A percentile compares a stretch with the other conserved stretches of the same genome.
phyloP scores from a whole-genome alignment of 2,329 filamentous ascomycete genomes.

The Thielaviopsis musarum region DNA sequence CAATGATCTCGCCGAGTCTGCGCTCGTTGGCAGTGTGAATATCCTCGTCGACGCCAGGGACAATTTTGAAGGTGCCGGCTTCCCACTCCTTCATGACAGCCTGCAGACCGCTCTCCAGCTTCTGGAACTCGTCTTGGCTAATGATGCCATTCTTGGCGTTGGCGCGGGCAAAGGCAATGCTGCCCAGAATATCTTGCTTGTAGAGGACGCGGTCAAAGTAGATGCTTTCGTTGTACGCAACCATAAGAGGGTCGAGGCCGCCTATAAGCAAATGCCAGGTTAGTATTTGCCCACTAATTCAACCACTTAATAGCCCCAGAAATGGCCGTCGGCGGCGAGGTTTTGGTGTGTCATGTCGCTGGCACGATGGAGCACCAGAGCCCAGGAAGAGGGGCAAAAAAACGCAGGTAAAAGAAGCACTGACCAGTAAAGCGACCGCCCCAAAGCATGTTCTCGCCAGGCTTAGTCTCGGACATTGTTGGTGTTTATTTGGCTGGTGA shows the following conservation, averaged over 20 bases:
- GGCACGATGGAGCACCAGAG: background rate
- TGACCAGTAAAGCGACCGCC: conserved; percentile 35
- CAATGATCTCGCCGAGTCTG: conserved; percentile 66
- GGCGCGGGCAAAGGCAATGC: conserved; percentile 65
- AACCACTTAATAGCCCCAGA: background rate
- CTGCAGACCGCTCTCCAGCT: conserved; percentile 56
- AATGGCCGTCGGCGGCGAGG: conserved; percentile 9
- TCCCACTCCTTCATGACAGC: conserved; percentile 39
- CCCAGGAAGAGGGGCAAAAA: background rate
- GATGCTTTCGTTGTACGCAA: conserved; percentile 67
- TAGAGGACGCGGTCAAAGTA: conserved; percentile 65
- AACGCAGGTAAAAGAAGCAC: conserved; percentile 10
- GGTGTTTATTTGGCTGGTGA: background rate
- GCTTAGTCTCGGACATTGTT: conserved; percentile 19
- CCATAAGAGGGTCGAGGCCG: conserved; percentile 73
- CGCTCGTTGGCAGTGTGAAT: conserved; percentile 59
- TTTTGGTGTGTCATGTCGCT: background rate
- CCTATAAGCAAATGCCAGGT: conserved; percentile 27
- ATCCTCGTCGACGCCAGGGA: conserved; percentile 37
- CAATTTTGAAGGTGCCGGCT: conserved; percentile 30
- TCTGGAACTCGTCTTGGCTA: conserved; percentile 51
- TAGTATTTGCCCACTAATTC: too few species aligned
- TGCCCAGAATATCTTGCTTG: conserved; percentile 64
- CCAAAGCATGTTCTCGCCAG: conserved; percentile 22
- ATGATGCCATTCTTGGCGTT: conserved; percentile 64